Evolutionary conservation across 2,329 filamentous ascomycete species (phyloP).

Genomic region (Colletotrichum scovillei): DNA sequence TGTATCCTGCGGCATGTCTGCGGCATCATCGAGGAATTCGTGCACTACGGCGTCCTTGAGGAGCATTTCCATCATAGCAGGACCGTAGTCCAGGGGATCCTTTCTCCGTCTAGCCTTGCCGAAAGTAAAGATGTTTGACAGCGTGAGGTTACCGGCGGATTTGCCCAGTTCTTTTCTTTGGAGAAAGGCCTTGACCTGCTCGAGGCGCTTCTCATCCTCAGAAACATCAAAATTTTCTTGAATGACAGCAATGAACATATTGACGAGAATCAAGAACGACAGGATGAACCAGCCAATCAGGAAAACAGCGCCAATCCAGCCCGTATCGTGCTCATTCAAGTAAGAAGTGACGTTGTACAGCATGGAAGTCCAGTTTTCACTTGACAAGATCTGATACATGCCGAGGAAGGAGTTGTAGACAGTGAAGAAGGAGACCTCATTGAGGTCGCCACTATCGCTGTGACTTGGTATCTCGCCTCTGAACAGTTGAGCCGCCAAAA

Average conservation of each 20-base stretch:
- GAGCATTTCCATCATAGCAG: constrained; percentile 93
- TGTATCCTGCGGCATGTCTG: constrained; percentile 55
- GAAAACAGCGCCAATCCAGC: constrained; percentile 93
- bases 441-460: constrained; percentile 71
- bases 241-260: constrained; percentile 99
- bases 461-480: constrained; percentile 81
- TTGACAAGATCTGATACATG: constrained; percentile 97
- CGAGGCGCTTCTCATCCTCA: constrained; percentile 95
- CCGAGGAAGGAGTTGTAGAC: constrained; percentile 97
- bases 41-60: constrained; percentile 95
- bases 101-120: constrained; percentile 69
- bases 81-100: constrained; percentile 92
- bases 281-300: constrained; percentile 96
- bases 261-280: constrained; percentile 93
- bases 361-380: constrained; percentile 93
- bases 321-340: constrained; percentile 73
- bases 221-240: constrained; percentile 99
- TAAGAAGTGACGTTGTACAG: constrained; percentile 84
- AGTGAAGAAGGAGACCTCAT: constrained; percentile 82
- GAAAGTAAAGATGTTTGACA: constrained; percentile 77
- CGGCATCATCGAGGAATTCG: constrained; percentile 88
- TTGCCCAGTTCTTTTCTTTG: constrained; percentile 88
- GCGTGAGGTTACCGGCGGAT: constrained; percentile 77
- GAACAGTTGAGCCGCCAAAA: constrained; percentile 93
- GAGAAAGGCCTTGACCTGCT: constrained; percentile 95